Evolutionary conservation across 768 basidiomycete species (phyloP), one percentile per base, ranked within the genome.

Genomic region (Collybiopsis confluens): DNA sequence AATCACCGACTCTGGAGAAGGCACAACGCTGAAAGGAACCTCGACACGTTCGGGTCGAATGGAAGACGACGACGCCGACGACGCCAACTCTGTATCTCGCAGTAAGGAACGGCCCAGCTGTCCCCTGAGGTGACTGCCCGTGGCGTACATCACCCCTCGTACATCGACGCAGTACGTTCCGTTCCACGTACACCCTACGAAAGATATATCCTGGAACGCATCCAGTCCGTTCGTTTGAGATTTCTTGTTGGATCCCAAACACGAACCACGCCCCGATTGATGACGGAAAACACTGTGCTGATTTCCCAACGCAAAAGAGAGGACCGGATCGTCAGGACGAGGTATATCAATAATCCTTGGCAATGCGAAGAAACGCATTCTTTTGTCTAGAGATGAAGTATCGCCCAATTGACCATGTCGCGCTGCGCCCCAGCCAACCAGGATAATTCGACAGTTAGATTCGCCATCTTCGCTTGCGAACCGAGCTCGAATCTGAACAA

Each of bases 351-450:
- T 56, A 23, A 56, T 64, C 1, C 75, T 75, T 18, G 56, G 54
- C 1, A 74, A 52, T 16, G 68, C 55, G 56, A 71, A 69, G 0
- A 68, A 56, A 9, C 64, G 51, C 13, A 64, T 59, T 27, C 66
- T 67, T 27, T 58, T 59, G 28, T 51, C 54, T 8, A 57, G 38
- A 27, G 60, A 56, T 24, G 56, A 35, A 16, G 66, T 54, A 23
- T 65, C 57, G 3, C 88, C 90, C 1, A 98, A 78, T 63, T 98
- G 93, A 3, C 92, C 92, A 61, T 95, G 92, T 28, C 95, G 74
- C 13, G 82, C 79, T 2, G 84, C 73, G 4, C 94, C 95, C 94
- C 95, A 98, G 6, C 93, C 94, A 4, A 86, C 73, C 11, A 78
- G 24, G 42, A 68, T 58, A 18, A 2, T 42, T 47, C 62, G 67